These are phyloP conservation scores for Aureobasidium mangrovei DNA, from an alignment of 2,329 filamentous ascomycete species.

Conservation along the genomic window DNA sequence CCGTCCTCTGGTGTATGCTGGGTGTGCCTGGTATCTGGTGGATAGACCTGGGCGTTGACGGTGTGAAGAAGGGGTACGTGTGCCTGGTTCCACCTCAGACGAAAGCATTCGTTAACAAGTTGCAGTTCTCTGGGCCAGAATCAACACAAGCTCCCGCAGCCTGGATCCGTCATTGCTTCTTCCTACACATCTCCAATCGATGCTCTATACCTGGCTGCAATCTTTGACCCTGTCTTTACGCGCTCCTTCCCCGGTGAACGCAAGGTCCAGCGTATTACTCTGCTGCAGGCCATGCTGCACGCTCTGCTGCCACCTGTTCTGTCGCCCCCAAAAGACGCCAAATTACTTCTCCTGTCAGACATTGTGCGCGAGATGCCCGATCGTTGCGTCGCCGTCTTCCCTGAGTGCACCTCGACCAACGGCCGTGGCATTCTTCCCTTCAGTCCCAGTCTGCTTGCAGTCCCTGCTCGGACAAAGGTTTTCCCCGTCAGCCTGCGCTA, in stretches of 20 bases:
- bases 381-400: constrained; percentile 77
- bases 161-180: constrained; percentile 74
- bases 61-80: constrained; percentile 75
- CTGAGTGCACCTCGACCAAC: constrained; percentile 91
- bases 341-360: constrained; percentile 27
- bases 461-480: constrained; percentile 60
- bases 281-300: constrained; percentile 64
- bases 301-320: constrained; percentile 50
- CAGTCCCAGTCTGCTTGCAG: constrained; percentile 64
- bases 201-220: constrained; percentile 83
- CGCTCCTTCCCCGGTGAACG: constrained; percentile 65
- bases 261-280: constrained; percentile 66
- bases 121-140: constrained; percentile 60
- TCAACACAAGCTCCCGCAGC: constrained; percentile 65
- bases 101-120: constrained; percentile 12
- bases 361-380: constrained; percentile 61
- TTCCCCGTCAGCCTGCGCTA: constrained; percentile 90
- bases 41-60: constrained; percentile 97
- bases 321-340: constrained; percentile 25
- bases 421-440: constrained; percentile 81
- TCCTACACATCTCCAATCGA: constrained; percentile 92
- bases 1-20: constrained; percentile 78
- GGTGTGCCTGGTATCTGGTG: constrained; percentile 92
- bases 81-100: neutral
- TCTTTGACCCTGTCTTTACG: constrained; percentile 94